These are phyloP conservation scores for Neurospora terricola DNA, from an alignment of 495 filamentous ascomycete species.

Conservation along the genomic window DNA sequence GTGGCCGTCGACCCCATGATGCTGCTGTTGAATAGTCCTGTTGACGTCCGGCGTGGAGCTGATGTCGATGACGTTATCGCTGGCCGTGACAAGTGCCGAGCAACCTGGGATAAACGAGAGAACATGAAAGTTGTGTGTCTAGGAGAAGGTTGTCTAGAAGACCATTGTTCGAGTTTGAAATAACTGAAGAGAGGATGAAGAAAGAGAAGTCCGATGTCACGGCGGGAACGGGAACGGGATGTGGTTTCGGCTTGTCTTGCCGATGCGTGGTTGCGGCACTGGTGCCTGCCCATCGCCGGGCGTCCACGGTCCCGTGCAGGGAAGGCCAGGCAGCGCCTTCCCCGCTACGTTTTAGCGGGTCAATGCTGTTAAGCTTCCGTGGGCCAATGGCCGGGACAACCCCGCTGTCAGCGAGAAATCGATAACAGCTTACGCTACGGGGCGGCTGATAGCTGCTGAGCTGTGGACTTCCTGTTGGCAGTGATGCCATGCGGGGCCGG, in stretches of 20 bases:
- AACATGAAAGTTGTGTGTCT: conserved; percentile 45
- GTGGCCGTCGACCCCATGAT: conserved; percentile 43
- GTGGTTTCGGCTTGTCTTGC: neutral
- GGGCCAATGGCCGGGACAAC: neutral
- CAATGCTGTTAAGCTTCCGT: neutral
- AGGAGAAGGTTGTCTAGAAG: neutral
- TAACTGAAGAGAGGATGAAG: neutral
- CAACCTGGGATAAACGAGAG: conserved; percentile 58
- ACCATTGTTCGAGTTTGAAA: neutral
- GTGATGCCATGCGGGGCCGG: neutral
- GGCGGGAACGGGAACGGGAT: neutral
- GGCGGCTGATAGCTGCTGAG: neutral
- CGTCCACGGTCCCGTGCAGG: neutral
- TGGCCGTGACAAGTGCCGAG: conserved; percentile 60
- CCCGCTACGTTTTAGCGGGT: neutral
- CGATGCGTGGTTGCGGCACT: neutral
- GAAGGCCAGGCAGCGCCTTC: neutral
- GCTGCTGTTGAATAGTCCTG: neutral
- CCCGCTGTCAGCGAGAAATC: neutral
- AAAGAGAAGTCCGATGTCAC: neutral
- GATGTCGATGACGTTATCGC: conserved; percentile 8
- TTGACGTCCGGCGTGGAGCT: conserved; percentile 2
- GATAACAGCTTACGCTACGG: neutral
- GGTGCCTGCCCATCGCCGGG: neutral
- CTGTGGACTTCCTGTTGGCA: neutral